Base-by-base conservation (phyloP, 2,329 filamentous ascomycete genomes). In the Colletotrichum costaricense region DNA sequence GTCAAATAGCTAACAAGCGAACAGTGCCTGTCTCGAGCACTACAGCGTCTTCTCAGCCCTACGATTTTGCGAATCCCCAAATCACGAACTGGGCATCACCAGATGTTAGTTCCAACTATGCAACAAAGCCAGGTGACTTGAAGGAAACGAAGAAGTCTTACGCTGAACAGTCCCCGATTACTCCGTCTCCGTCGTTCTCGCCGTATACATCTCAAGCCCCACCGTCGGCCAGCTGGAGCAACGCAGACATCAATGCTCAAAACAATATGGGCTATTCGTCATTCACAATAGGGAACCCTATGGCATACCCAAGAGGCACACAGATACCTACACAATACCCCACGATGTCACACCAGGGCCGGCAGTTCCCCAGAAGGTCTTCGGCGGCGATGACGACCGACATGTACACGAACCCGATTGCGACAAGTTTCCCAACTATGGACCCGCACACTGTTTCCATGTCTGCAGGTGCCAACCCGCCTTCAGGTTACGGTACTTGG, bases 91-190 rank as follows among this genome's bases (percentile, higher is more conserved):
- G 88, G 88, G 80, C 86, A 76, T 75, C 85, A 35, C 75, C 84
- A n/a, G 85, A 88, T 3, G 77, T 82, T 19, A 82, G 80, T 52
- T 80, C 83, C 14, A 81, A 78, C 73, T 78, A 83, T 22, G 75
- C 78, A n/a, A 81, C 85, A 14, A 87, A 86, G 71, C 78, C 84
- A 9, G 81, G 81, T 52, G 86, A 87, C 30, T 75, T 86, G 73
- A 84, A 81, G 70, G 75, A 82, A 11, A 81, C 83, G 14, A 91
- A 89, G 89, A 82, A 85, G 73, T 79, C 84, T 7, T 89, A 87
- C 76, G 78, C 86, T 11, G 82, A 86, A 55, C 88, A 88, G 54
- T 86, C 88, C 8, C 85, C 88, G 11, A 82, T 89, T 42, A 86
- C 86, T 4, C 82, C 87, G 0, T 86, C 86, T 4, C 82, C 87